phyloP scores from a whole-genome alignment of 176 grass and related monocot genomes.

The Luzula sylvatica region DNA sequence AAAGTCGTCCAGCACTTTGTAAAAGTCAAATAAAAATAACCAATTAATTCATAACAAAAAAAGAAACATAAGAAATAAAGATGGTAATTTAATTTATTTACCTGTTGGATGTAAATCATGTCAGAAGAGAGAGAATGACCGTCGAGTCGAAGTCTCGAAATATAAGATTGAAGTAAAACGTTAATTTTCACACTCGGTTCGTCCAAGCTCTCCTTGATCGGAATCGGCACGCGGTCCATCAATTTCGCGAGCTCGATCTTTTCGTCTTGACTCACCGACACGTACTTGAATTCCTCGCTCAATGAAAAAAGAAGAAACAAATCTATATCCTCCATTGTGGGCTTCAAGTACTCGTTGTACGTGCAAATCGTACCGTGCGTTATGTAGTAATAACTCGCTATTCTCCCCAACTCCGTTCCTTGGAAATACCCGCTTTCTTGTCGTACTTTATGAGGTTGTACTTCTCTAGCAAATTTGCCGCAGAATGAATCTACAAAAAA shows the following conservation, averaged over 20 bases:
- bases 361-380: slow-evolving; percentile 72
- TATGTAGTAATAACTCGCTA: slow-evolving; percentile 86
- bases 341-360: slow-evolving; percentile 72
- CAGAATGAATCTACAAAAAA: slow-evolving; percentile 86
- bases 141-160: slow-evolving; percentile 68
- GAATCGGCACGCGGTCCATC: slow-evolving; percentile 62
- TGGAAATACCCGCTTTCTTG: slow-evolving; percentile 81
- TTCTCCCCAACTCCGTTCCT: slow-evolving; percentile 66
- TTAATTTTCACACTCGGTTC: slow-evolving; percentile 78
- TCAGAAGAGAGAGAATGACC: slow-evolving; percentile 70
- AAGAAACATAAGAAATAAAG: slow-evolving; percentile 10
- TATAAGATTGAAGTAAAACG: slow-evolving; percentile 74
- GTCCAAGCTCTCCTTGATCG: slow-evolving; percentile 73
- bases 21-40: slow-evolving; percentile 19
- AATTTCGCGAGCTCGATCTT: slow-evolving; percentile 74
- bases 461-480: slow-evolving; percentile 75
- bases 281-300: slow-evolving; percentile 80
- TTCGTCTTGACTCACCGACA: slow-evolving; percentile 72
- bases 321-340: slow-evolving; percentile 76
- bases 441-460: slow-evolving; percentile 79
- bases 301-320: slow-evolving; percentile 55
- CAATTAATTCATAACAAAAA: slow-evolving; percentile 18
- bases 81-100: slow-evolving; percentile 11
- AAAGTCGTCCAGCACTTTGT: slow-evolving; percentile 82
- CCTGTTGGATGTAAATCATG: slow-evolving; percentile 84